Percentiles rank a stretch among this genome's conserved stretches.
Conservation (phyloP, 202 grass and related monocot genomes). For the Hordeum pubiflorum region DNA sequence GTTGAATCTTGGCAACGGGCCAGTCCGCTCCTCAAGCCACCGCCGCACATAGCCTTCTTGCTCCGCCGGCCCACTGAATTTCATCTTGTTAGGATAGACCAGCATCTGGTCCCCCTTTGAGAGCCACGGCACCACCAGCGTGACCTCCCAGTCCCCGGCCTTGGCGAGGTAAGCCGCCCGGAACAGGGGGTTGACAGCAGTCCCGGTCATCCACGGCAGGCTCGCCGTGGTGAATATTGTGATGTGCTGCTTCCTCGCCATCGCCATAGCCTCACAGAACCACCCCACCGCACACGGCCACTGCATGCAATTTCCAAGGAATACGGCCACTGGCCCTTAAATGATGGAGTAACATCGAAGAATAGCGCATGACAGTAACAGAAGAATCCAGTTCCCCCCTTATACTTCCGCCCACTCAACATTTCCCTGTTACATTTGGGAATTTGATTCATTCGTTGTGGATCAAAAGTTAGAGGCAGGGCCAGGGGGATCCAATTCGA, state of each 20-base stretch:
- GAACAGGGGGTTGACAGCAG: conserved; percentile 83
- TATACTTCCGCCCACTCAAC: not conserved
- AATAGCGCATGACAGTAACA: not conserved
- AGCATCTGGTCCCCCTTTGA: conserved; percentile 60
- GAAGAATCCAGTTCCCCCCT: not conserved
- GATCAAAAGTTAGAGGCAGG: not conserved
- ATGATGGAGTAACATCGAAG: not conserved
- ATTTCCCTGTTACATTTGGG: not conserved
- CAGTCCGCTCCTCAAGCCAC: conserved; percentile 78
- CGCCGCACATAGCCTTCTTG: conserved; percentile 61
- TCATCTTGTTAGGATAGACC: conserved; percentile 80
- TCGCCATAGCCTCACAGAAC: not conserved
- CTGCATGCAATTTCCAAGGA: conserved; percentile 35
- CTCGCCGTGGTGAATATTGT: conserved; percentile 87
- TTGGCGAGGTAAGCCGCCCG: conserved; percentile 74
- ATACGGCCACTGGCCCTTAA: not conserved
- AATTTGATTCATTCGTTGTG: conserved; percentile 1
- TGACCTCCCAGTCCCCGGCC: conserved; percentile 48
- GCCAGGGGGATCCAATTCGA: conserved; percentile 22
- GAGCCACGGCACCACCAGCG: conserved; percentile 81
- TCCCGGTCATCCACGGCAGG: conserved; percentile 97
- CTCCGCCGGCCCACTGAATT: conserved; percentile 50
- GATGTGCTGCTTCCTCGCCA: conserved; percentile 58
- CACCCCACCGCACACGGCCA: conserved; percentile 11
- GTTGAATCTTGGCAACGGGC: conserved; percentile 36